These are phyloP conservation scores for Zoysia pacifica DNA, from an alignment of 176 grass and related monocot genomes.

Conservation along the genomic window DNA sequence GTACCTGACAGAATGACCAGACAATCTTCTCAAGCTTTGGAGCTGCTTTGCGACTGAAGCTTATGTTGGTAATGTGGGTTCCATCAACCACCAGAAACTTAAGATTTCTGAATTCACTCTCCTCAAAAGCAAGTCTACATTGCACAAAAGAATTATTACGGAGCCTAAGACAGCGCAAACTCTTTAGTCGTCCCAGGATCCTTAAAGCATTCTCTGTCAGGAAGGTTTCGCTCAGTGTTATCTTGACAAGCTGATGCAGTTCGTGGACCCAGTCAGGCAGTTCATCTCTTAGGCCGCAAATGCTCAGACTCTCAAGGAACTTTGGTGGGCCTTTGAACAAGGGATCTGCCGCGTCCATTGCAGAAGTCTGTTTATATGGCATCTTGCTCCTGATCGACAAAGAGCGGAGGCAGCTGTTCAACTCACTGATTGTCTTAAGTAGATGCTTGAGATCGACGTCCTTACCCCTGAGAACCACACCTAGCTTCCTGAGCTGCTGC, in stretches of 20 bases:
- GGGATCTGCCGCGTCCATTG: not conserved
- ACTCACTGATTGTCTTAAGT: not conserved
- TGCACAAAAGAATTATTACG: not conserved
- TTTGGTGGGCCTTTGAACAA: not conserved
- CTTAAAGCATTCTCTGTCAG: constrained; percentile 12
- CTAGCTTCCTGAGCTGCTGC: not conserved
- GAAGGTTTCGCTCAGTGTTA: constrained; percentile 22
- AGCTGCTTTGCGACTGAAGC: not conserved
- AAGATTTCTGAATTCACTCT: constrained; percentile 1
- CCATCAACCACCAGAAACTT: not conserved
- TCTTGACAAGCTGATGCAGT: constrained; percentile 28
- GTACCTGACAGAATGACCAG: constrained; percentile 11
- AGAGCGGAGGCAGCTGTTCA: not conserved
- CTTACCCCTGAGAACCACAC: constrained; percentile 7
- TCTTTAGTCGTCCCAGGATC: not conserved
- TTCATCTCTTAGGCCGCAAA: constrained; percentile 2
- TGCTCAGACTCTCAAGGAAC: constrained; percentile 34
- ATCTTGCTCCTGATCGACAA: not conserved
- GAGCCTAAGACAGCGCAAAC: constrained; percentile 3
- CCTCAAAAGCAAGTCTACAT: not conserved
- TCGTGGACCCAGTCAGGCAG: constrained; percentile 29
- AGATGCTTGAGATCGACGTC: not conserved
- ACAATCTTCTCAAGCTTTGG: constrained; percentile 16
- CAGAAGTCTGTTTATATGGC: not conserved
- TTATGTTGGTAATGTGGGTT: constrained; percentile 9